Evolutionary conservation across 2,329 filamentous ascomycete genomes (phyloP), one percentile per base, ranked within the genome.

Genomic region (Fusarium neocosmosporiellum): DNA sequence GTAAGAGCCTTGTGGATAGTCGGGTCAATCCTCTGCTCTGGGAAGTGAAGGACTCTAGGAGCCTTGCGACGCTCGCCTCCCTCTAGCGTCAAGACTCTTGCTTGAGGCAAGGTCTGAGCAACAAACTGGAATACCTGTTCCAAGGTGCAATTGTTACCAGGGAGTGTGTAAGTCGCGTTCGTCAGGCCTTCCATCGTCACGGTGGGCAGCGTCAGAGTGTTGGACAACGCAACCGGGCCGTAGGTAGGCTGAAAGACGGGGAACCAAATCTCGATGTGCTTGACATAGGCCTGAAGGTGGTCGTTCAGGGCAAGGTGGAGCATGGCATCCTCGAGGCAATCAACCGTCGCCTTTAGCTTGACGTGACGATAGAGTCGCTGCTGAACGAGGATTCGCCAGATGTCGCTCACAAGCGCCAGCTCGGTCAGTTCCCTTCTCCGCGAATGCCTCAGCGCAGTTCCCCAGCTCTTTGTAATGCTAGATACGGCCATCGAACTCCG

Each of bases 31-130:
- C 67, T 71, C 31, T 71, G 72, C 24, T 74, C 74, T 24, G 77
- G 67, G 57, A 82, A 83, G 61, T 83, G 80, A 9, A 78, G 70
- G 11, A 94, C 90, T 80, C 90, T 90, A 7, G 92, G 92, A 4
- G 92, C 91, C 80, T 93, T 94, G 78, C 92, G 93, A 71, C 92
- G 89, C 79, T 94, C 91, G 5, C 93, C 92, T n/a, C 92, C 93
- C 80, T 94, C 92, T 18, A 94, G 84, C 0, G 92, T 94, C 77
- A 95, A 83, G 39, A 94, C 89, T 69, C 87, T 88, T 1, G 89
- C 88, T 61, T 89, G 85, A 0, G 90, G 88, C 43, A 93, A 89
- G 13, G 87, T 86, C 31, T 83, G 83, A 57, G 85, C 83, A 20
- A 94, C 85, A 67, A 93, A 92, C 59, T 83, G 82, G 71, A 94